These are phyloP conservation scores for Sporothrix pallida DNA, from an alignment of 2,329 filamentous ascomycete genomes.

Conservation along the genomic window DNA sequence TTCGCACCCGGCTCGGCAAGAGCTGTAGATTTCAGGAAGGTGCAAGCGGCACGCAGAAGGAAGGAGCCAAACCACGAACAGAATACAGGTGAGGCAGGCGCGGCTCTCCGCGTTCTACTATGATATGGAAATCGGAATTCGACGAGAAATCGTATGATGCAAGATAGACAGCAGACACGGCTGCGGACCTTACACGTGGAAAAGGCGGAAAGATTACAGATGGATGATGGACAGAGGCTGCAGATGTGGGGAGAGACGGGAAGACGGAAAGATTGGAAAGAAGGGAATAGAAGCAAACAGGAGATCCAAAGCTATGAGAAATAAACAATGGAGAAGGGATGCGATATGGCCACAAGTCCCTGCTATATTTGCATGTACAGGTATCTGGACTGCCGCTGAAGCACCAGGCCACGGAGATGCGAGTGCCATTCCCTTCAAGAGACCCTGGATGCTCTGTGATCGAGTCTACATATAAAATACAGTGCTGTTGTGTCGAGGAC, in stretches of 20 bases:
- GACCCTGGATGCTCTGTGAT: neutral
- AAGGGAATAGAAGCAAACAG: neutral
- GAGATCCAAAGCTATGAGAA: neutral
- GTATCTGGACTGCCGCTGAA: neutral
- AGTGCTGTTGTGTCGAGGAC: neutral
- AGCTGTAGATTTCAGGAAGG: conserved; percentile 19
- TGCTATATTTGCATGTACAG: too few species aligned
- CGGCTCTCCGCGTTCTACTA: neutral
- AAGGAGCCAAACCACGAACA: neutral
- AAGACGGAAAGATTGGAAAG: neutral
- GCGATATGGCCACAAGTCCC: neutral
- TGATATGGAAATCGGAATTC: neutral
- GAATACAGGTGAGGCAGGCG: neutral
- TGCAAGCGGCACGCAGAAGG: conserved; percentile 25
- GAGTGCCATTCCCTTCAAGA: neutral
- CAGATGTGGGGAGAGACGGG: conserved; percentile 10
- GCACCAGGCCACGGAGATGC: neutral
- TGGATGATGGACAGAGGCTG: neutral
- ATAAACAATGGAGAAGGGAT: neutral
- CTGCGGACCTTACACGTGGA: neutral
- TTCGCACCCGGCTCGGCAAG: conserved; percentile 2
- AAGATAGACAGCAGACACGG: neutral
- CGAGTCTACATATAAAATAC: neutral
- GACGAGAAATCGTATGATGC: conserved; percentile 16
- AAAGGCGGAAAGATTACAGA: neutral